A percentile compares a stretch with the other conserved stretches of the same genome.
Evolutionary conservation across 345 rosid species (phyloP).

Genomic region (Citrus medica): DNA sequence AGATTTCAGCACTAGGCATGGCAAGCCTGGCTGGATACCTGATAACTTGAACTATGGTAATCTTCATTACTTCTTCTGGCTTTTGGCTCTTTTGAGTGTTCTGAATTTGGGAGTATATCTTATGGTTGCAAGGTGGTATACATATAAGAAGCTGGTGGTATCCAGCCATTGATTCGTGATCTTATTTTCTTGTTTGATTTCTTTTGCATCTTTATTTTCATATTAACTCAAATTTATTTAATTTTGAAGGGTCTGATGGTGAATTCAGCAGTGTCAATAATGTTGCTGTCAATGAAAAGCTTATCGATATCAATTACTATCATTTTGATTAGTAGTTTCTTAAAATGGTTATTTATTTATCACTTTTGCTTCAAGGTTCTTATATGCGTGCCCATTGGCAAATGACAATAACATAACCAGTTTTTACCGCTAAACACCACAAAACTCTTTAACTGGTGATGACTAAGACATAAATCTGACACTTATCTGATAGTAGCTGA

Average conservation of each 20-base stretch:
- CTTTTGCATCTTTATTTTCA: background rate
- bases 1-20: constrained; percentile 30
- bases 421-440: too few species aligned
- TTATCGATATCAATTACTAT: background rate
- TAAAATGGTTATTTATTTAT: background rate
- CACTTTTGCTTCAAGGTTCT: background rate
- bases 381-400: background rate
- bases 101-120: constrained; percentile 17
- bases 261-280: background rate
- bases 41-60: constrained; percentile 46
- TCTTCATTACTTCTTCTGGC: constrained; percentile 45
- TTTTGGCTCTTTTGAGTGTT: constrained; percentile 13
- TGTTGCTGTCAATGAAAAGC: background rate
- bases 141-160: constrained; percentile 14
- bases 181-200: constrained; percentile 1
- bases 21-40: constrained; percentile 47
- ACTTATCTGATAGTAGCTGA: too few species aligned
- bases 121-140: constrained; percentile 21
- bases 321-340: background rate
- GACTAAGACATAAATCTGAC: too few species aligned
- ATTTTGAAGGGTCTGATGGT: background rate
- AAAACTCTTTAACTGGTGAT: too few species aligned
- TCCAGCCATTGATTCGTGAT: background rate
- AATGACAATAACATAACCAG: background rate
- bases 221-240: background rate